phyloP scores from a whole-genome alignment of 768 basidiomycete genomes.

The Podaxis mareebaensis region DNA sequence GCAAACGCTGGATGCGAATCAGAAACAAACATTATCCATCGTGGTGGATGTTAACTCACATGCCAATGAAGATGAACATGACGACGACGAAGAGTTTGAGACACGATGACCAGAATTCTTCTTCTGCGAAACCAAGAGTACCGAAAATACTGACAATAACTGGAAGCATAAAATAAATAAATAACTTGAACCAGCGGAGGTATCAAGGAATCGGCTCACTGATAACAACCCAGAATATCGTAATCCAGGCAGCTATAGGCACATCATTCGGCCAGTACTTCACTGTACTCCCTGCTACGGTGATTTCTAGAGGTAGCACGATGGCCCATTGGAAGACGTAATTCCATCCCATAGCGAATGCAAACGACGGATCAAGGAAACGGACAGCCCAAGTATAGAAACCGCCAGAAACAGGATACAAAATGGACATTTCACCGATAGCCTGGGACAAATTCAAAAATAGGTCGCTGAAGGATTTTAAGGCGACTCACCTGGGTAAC shows the following conservation, averaged over 20 bases:
- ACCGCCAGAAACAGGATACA: slow-evolving; percentile 50
- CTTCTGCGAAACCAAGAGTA: slow-evolving; percentile 48
- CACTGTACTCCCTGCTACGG: slow-evolving; percentile 45
- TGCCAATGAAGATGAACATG: slow-evolving; percentile 46
- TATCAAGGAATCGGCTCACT: slow-evolving; percentile 23
- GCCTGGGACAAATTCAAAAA: slow-evolving; percentile 29
- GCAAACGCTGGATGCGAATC: slow-evolving; percentile 33
- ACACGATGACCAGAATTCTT: slow-evolving; percentile 52
- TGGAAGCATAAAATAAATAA: slow-evolving; percentile 17
- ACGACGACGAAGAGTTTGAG: slow-evolving; percentile 47
- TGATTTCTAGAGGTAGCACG: slow-evolving; percentile 45
- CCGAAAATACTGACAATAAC: slow-evolving; percentile 42
- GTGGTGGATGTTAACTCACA: slow-evolving; percentile 29
- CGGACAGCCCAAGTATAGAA: slow-evolving; percentile 48
- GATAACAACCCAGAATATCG: slow-evolving; percentile 44
- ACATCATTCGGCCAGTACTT: slow-evolving; percentile 42
- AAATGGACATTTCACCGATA: slow-evolving; percentile 50
- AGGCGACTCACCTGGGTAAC: slow-evolving; percentile 39
- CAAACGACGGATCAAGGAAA: slow-evolving; percentile 48
- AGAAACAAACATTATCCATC: neutral
- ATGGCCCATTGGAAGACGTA: slow-evolving; percentile 49
- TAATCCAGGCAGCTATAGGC: slow-evolving; percentile 45
- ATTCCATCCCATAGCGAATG: slow-evolving; percentile 53
- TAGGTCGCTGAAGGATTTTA: neutral
- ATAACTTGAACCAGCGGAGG: neutral